Conservation (phyloP, 306 rosid genomes). For the Medicago truncatula region DNA sequence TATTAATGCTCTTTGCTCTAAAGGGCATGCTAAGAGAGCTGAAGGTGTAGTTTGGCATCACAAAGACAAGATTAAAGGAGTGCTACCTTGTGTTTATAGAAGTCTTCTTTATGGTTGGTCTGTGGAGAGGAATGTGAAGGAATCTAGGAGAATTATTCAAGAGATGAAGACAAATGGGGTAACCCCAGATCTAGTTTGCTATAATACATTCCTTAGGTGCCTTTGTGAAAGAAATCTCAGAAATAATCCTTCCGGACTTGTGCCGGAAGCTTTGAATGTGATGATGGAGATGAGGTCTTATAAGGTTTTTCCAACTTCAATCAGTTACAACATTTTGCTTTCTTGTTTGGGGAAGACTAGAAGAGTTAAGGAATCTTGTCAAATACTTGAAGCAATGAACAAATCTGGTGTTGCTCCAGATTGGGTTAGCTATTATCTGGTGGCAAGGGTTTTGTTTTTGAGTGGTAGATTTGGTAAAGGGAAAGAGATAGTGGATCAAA, state of each 20-base stretch:
- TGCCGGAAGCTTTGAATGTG: slow-evolving; percentile 82
- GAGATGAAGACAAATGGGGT: slow-evolving; percentile 73
- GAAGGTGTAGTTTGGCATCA: slow-evolving; percentile 84
- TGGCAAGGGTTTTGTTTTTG: slow-evolving; percentile 69
- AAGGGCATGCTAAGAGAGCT: slow-evolving; percentile 83
- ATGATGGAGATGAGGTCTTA: slow-evolving; percentile 85
- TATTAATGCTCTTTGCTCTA: slow-evolving; percentile 69
- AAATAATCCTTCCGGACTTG: slow-evolving; percentile 80
- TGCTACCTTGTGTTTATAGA: slow-evolving; percentile 58
- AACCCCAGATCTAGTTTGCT: slow-evolving; percentile 73
- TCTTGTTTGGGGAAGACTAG: slow-evolving; percentile 78
- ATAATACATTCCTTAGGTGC: slow-evolving; percentile 73
- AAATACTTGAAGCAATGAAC: slow-evolving; percentile 68
- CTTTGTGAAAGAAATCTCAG: slow-evolving; percentile 72
- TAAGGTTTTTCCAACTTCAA: slow-evolving; percentile 56
- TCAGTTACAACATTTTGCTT: slow-evolving; percentile 73
- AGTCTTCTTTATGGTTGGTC: slow-evolving; percentile 86
- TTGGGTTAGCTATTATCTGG: slow-evolving; percentile 78
- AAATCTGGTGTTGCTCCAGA: slow-evolving; percentile 62
- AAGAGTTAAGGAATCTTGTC: slow-evolving; percentile 78
- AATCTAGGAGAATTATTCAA: slow-evolving; percentile 74
- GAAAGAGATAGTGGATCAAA: slow-evolving; percentile 67
- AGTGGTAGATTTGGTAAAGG: slow-evolving; percentile 83
- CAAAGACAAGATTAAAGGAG: slow-evolving; percentile 64
- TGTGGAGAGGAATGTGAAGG: slow-evolving; percentile 79